phyloP scores from a whole-genome alignment of 2,329 filamentous ascomycete species.

The Endothia cerciana region DNA sequence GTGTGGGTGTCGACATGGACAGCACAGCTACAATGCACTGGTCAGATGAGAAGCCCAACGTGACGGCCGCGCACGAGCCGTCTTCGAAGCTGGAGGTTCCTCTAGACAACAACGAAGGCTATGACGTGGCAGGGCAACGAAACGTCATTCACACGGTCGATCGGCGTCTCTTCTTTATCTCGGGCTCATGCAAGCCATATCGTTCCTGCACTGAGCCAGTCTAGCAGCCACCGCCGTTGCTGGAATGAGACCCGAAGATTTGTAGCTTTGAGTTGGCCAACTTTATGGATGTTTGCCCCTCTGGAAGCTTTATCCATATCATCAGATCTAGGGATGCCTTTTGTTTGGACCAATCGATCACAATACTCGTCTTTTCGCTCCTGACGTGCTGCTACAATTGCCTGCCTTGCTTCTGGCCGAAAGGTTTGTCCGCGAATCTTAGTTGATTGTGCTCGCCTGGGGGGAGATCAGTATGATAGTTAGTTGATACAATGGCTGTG shows the following conservation, averaged over 20 bases:
- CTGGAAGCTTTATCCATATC: neutral
- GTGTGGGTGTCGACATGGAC: neutral
- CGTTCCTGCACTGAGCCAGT: slow-evolving; percentile 80
- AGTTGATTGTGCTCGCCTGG: slow-evolving; percentile 31
- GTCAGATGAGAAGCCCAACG: neutral
- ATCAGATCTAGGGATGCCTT: neutral
- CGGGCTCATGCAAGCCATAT: slow-evolving; percentile 72
- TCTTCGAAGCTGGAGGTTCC: neutral
- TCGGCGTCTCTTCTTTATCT: slow-evolving; percentile 64
- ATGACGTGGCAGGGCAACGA: slow-evolving; percentile 65
- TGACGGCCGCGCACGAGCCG: neutral
- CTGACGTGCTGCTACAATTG: slow-evolving; percentile 34
- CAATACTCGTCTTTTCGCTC: slow-evolving; percentile 32
- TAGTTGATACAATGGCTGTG: neutral
- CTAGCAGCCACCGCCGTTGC: slow-evolving; percentile 73
- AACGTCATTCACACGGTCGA: slow-evolving; percentile 73
- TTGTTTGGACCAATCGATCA: slow-evolving; percentile 12
- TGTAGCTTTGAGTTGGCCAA: slow-evolving; percentile 46
- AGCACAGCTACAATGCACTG: neutral
- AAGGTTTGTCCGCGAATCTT: slow-evolving; percentile 33
- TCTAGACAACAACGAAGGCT: slow-evolving; percentile 44
- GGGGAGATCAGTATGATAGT: slow-evolving; percentile 32
- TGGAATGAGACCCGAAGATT: slow-evolving; percentile 59
- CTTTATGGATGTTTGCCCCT: slow-evolving; percentile 45
- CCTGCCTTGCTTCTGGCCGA: slow-evolving; percentile 31